Percentiles rank a stretch among this genome's conserved stretches.
phyloP scores from a whole-genome alignment of 2,329 filamentous ascomycete species.

The Aspergillus unguis region DNA sequence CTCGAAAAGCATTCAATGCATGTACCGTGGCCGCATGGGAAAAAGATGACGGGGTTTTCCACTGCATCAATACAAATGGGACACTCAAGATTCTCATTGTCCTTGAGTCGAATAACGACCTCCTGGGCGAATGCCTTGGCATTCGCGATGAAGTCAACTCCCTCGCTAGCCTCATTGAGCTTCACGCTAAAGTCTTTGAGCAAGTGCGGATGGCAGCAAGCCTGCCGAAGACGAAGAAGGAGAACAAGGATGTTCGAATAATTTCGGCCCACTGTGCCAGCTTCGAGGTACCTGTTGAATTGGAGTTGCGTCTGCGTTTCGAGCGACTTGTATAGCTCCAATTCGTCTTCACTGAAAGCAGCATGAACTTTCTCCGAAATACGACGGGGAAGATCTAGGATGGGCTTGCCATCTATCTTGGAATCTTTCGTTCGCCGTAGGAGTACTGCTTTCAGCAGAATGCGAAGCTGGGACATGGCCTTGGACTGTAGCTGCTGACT shows the following conservation, averaged over 20 bases:
- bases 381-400: slow-evolving; percentile 66
- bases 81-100: slow-evolving; percentile 66
- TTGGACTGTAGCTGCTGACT: slow-evolving; percentile 32
- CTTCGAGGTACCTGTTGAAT: slow-evolving; percentile 73
- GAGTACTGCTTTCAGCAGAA: slow-evolving; percentile 74
- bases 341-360: slow-evolving; percentile 64
- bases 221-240: slow-evolving; percentile 73
- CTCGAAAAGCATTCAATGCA: slow-evolving; percentile 74
- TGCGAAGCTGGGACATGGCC: slow-evolving; percentile 70
- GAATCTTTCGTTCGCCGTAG: slow-evolving; percentile 79
- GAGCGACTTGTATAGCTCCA: slow-evolving; percentile 61
- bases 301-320: slow-evolving; percentile 64
- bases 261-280: slow-evolving; percentile 64
- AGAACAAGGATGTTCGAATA: slow-evolving; percentile 80
- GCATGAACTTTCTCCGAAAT: slow-evolving; percentile 60
- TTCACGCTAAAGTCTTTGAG: slow-evolving; percentile 63
- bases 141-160: slow-evolving; percentile 58
- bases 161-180: slow-evolving; percentile 45
- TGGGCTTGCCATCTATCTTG: slow-evolving; percentile 73
- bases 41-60: slow-evolving; percentile 70
- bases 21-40: slow-evolving; percentile 78
- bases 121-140: slow-evolving; percentile 58
- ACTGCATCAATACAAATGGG: slow-evolving; percentile 77
- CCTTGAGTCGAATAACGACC: slow-evolving; percentile 65
- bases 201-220: slow-evolving; percentile 72